Evolutionary conservation across 2,329 filamentous ascomycete genomes (phyloP), one percentile per base, ranked within the genome.

Genomic region (Exophiala lecanii-corni): DNA sequence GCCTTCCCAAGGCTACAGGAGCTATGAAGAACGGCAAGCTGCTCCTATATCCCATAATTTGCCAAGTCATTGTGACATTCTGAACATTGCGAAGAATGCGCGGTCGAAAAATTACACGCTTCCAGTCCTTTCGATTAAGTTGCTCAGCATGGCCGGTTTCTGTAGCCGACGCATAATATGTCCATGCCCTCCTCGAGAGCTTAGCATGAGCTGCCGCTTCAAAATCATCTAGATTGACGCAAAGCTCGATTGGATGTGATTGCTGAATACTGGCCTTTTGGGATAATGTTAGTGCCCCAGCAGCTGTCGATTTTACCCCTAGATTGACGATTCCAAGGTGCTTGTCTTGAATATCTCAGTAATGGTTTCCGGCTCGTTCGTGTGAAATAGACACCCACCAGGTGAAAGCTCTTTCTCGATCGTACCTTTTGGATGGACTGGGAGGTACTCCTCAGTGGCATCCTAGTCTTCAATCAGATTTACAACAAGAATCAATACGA

Each of bases 121-220:
- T 35, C 40, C 43, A 50, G 15, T 55, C 50, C 79, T 49, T 70
- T 50, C 49, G 4, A 36, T 84, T 84, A 36, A 67, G 39, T 51
- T 50, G 10, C 41, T 35, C 9, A 52, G 38, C 3, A 47, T 18
- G 16, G 31, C 50, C 16, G 39, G 43, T 30, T 7, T 47, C 25
- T 3, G 50, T 47, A 7, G 38, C 50, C 2, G 47, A 50, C 13
- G 23, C 30, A 31, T 38, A 50, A 20, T 44, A 50, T 2, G 38
- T 36, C 43, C 41, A 53, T 9, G 50, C 40, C 3, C 26, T 21
- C 7, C 28, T n/a, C 7, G 47, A 31, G 13, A 47, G n/a, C n/a
- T 38, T 16, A 9, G 19, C 13, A 20, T 41, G 28, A 2, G 50
- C 50, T 3, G 33, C 47, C 9, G 28, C 9, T 30, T 50, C 47